Evolutionary conservation across 768 basidiomycete species (phyloP).

Genomic region (Leccinellum albellum): DNA sequence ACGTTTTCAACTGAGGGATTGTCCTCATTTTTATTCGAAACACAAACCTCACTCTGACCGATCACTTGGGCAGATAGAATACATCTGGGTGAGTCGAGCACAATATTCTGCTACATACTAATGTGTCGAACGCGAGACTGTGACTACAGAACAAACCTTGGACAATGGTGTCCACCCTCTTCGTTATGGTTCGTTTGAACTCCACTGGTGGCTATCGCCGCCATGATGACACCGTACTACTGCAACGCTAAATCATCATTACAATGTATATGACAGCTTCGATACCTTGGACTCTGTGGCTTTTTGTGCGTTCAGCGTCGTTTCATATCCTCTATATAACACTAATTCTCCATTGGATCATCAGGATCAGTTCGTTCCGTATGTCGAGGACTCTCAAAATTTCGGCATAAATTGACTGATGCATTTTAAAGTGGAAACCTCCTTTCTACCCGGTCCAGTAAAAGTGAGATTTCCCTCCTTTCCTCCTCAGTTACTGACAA

Average conservation of each 20-base stretch:
- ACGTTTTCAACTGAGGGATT: neutral
- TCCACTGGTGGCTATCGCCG: neutral
- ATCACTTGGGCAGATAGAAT: neutral
- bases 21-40: neutral
- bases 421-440: neutral
- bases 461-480: neutral
- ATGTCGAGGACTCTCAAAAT: neutral
- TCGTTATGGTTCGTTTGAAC: neutral
- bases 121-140: neutral
- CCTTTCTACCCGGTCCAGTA: neutral
- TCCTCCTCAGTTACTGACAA: neutral
- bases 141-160: neutral
- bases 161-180: neutral
- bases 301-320: no score
- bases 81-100: neutral
- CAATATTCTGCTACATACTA: accelerated
- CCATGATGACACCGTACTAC: no score
- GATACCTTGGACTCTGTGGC: no score
- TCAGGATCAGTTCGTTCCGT: neutral
- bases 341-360: neutral
- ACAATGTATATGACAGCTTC: no score
- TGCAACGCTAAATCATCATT: no score
- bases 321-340: neutral
- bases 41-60: neutral
- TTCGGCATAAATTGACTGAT: neutral